phyloP scores from a whole-genome alignment of 805 yeast genomes.

The Kodamaea neixiangensis region DNA sequence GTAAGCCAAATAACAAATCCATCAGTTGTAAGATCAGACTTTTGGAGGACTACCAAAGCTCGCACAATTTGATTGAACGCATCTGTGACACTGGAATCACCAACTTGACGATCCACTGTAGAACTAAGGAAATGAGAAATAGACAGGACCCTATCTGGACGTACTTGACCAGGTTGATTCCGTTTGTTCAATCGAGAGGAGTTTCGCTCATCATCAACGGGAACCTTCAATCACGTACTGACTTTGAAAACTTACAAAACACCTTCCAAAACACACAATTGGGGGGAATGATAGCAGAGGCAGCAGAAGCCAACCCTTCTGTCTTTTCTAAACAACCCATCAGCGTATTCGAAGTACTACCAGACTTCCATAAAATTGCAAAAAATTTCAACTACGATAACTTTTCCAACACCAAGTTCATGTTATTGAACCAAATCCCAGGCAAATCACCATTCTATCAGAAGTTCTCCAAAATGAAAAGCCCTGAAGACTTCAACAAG shows the following conservation, averaged over 20 bases:
- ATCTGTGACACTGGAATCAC: constrained; percentile 73
- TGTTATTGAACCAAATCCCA: constrained; percentile 76
- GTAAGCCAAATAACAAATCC: constrained; percentile 72
- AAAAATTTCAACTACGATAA: constrained; percentile 57
- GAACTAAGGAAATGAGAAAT: constrained; percentile 86
- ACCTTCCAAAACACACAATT: constrained; percentile 53
- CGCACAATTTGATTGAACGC: constrained; percentile 56
- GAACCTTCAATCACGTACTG: constrained; percentile 55
- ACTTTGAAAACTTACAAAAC: constrained; percentile 52
- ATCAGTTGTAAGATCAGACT: constrained; percentile 90
- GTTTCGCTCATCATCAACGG: constrained; percentile 86
- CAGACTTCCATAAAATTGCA: constrained; percentile 59
- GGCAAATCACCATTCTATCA: constrained; percentile 67
- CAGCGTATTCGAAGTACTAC: constrained; percentile 56
- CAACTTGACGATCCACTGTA: constrained; percentile 88
- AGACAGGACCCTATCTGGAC: constrained; percentile 79
- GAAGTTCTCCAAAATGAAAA: constrained; percentile 55
- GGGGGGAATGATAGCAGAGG: constrained; percentile 95
- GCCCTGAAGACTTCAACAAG: constrained; percentile 49
- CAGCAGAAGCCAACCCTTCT: constrained; percentile 85
- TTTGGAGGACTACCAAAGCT: constrained; percentile 59
- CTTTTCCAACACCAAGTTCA: constrained; percentile 70
- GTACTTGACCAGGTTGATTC: constrained; percentile 61
- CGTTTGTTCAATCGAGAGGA: constrained; percentile 58
- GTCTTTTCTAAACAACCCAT: constrained; percentile 54